Conservation (phyloP, 1,139 yeast species). For the Yamadazyma aaseri region DNA sequence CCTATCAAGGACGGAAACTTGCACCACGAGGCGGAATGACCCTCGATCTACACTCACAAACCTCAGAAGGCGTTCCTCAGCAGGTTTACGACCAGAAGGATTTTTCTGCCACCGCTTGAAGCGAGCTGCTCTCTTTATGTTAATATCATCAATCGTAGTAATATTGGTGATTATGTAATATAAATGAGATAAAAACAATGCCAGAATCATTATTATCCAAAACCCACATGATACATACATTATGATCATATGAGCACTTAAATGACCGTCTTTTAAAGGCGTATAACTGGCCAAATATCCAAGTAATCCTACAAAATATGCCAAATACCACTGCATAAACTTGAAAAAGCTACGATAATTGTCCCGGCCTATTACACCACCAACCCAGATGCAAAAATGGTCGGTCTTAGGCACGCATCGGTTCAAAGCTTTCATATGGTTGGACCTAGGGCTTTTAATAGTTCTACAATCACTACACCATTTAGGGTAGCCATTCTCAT, state of each 20-base stretch:
- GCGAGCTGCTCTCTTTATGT: constrained; percentile 23
- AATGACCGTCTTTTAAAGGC: constrained; percentile 20
- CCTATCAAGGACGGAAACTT: constrained; percentile 22
- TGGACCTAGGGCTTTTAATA: constrained; percentile 52
- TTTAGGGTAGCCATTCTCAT: constrained; percentile 57
- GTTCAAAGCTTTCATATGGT: constrained; percentile 49
- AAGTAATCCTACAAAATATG: constrained; percentile 28
- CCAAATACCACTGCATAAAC: constrained; percentile 36
- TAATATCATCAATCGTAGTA: constrained; percentile 45
- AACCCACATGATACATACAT: constrained; percentile 37
- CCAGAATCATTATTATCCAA: constrained; percentile 42
- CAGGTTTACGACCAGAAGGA: constrained; percentile 8
- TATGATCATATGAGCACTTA: constrained; percentile 37
- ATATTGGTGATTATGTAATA: constrained; percentile 39
- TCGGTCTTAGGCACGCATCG: constrained; percentile 59
- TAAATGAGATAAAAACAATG: constrained; percentile 36
- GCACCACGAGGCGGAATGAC: constrained; percentile 29
- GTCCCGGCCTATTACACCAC: constrained; percentile 52
- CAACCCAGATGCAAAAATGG: constrained; percentile 67
- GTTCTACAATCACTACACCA: constrained; percentile 59
- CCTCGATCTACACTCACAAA: constrained; percentile 30
- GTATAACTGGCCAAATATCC: constrained; percentile 29
- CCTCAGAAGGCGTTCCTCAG: constrained; percentile 23
- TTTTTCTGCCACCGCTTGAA: constrained; percentile 11
- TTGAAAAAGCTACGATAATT: constrained; percentile 56